Conservation (phyloP, 495 filamentous ascomycete species). For the Hypomontagnella monticulosa region DNA sequence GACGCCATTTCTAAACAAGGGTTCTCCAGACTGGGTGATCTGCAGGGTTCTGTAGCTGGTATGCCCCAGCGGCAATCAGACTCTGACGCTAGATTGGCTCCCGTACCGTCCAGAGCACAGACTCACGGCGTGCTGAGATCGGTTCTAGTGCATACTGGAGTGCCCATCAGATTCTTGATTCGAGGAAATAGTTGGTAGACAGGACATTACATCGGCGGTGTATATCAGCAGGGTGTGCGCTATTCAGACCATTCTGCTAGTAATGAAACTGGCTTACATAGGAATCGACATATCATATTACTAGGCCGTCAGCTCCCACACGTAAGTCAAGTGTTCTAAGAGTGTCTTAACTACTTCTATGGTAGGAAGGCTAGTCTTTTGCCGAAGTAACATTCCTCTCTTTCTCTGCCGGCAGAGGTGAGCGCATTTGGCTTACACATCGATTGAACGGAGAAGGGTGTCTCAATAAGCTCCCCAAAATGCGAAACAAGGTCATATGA, state of each 20-base stretch:
- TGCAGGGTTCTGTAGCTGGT: conserved; percentile 32
- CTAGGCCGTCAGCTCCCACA: not conserved
- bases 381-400: not conserved
- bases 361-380: conserved; percentile 1
- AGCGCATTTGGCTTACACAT: not conserved
- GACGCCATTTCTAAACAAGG: conserved; percentile 13
- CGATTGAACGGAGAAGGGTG: conserved; percentile 2
- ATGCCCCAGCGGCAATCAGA: not conserved
- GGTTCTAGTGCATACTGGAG: conserved; percentile 1
- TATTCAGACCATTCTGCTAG: conserved; percentile 14
- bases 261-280: conserved; percentile 20
- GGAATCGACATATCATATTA: conserved; percentile 24
- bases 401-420: conserved; percentile 1
- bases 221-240: not conserved
- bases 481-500: conserved; percentile 27
- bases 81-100: not conserved
- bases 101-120: not conserved
- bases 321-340: conserved; percentile 17
- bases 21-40: conserved; percentile 38
- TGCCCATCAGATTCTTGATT: not conserved
- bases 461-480: conserved; percentile 28
- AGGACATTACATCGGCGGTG: too few species aligned
- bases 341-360: conserved; percentile 24
- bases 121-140: conserved; percentile 1
- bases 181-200: not conserved